Evolutionary conservation across 2,329 filamentous ascomycete genomes (phyloP).

Genomic region (Cercospora sp.): DNA sequence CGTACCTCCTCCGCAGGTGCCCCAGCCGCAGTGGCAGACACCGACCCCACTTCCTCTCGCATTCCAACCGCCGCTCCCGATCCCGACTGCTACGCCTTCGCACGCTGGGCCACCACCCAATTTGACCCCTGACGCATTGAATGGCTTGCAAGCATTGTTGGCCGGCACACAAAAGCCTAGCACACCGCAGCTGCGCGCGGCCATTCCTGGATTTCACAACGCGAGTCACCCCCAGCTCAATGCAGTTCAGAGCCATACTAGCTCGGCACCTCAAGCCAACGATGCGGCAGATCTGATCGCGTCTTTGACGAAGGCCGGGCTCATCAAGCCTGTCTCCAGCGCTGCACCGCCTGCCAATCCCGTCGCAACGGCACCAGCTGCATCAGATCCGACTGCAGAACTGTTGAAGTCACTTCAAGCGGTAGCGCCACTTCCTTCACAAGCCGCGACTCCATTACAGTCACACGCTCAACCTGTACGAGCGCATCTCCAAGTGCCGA

Average conservation of each 20-base stretch:
- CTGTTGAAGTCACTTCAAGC: conserved; percentile 33
- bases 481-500: conserved; percentile 25
- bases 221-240: conserved; percentile 36
- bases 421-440: conserved; percentile 30
- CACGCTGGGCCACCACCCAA: conserved; percentile 27
- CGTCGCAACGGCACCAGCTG: conserved; percentile 21
- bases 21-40: conserved; percentile 38
- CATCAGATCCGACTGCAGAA: conserved; percentile 24
- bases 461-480: conserved; percentile 12
- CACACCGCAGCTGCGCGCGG: conserved; percentile 40
- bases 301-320: conserved; percentile 36
- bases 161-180: conserved; percentile 39
- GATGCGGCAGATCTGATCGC: conserved; percentile 34
- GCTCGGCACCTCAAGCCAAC: conserved; percentile 26
- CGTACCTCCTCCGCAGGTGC: conserved; percentile 35
- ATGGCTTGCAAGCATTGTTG: conserved; percentile 38
- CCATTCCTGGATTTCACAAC: conserved; percentile 35
- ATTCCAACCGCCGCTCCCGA: conserved; percentile 31
- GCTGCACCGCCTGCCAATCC: conserved; percentile 13
- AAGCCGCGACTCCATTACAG: conserved; percentile 25
- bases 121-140: conserved; percentile 36
- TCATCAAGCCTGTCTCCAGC: conserved; percentile 22
- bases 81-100: conserved; percentile 27
- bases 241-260: conserved; percentile 34
- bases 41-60: conserved; percentile 34